A percentile compares a stretch with the other conserved stretches of the same genome.
Evolutionary conservation across 192 early-diverging fungal genomes (phyloP).

Genomic region (Pilaira anomala): DNA sequence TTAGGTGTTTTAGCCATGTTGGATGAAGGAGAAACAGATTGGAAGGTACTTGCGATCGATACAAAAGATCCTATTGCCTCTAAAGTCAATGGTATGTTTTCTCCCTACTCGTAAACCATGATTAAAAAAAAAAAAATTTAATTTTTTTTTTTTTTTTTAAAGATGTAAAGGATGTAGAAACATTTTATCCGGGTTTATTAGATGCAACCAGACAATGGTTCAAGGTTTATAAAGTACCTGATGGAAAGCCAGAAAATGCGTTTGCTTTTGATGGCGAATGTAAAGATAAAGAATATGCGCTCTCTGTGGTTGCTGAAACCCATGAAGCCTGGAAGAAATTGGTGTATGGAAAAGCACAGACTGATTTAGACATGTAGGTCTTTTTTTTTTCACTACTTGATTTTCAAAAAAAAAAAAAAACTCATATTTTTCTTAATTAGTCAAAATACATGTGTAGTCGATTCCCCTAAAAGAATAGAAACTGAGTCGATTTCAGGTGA

Average conservation of each 20-base stretch:
- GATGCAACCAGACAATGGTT: conserved; percentile 99
- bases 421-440: neutral
- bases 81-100: conserved; percentile 87
- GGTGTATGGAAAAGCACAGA: conserved; percentile 41
- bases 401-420: neutral
- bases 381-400: no score
- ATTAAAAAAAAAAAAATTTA: no score
- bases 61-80: conserved; percentile 91
- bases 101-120: neutral
- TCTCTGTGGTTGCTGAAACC: conserved; percentile 84
- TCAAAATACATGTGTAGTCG: conserved; percentile 17
- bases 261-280: conserved; percentile 94
- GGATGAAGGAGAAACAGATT: conserved; percentile 99
- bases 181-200: conserved; percentile 91
- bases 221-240: conserved; percentile 99
- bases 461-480: conserved; percentile 17
- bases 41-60: conserved; percentile 98
- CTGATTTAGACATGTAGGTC: conserved; percentile 8
- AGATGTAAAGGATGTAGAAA: conserved; percentile 98
- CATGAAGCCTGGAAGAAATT: conserved; percentile 91
- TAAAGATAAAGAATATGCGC: conserved; percentile 81
- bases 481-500: neutral
- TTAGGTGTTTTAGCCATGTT: conserved; percentile 97
- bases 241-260: conserved; percentile 99
- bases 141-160: neutral